These are phyloP conservation scores for Phytophthora crassamura DNA, from an alignment of 352 stramenopile species.

Conservation along the genomic window DNA sequence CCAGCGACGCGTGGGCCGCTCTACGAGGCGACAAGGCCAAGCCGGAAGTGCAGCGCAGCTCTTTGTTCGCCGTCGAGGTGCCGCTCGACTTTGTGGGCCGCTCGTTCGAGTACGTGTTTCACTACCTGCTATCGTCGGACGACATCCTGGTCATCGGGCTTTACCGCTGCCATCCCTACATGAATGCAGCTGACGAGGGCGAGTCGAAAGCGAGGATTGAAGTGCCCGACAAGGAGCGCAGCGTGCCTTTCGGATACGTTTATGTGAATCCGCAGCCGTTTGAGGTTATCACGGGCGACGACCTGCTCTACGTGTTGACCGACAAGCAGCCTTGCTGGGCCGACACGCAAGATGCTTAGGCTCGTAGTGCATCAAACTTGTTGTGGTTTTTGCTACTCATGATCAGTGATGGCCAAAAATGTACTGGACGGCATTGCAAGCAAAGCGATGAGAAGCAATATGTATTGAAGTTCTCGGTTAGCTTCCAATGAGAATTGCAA, in stretches of 20 bases:
- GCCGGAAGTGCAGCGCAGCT: conserved; percentile 65
- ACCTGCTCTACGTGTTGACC: conserved; percentile 86
- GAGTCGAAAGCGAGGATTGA: conserved; percentile 50
- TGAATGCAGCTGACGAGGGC: conserved; percentile 18
- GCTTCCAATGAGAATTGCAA: too few relatives aligned
- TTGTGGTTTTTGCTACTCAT: neutral
- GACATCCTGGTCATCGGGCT: conserved; percentile 80
- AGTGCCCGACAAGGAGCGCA: conserved; percentile 67
- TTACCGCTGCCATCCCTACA: conserved; percentile 78
- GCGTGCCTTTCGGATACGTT: conserved; percentile 82
- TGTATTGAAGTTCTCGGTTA: too few relatives aligned
- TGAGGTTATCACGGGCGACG: conserved; percentile 80
- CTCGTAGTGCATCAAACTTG: too few relatives aligned
- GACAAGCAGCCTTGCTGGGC: conserved; percentile 84
- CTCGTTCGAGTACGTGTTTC: conserved; percentile 85
- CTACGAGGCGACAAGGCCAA: conserved; percentile 50
- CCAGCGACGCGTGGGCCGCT: conserved; percentile 45
- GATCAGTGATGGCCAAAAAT: too few relatives aligned
- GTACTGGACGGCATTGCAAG: too few relatives aligned
- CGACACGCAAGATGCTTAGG: conserved; percentile 22
- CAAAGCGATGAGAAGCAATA: too few relatives aligned
- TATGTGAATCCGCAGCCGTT: conserved; percentile 85
- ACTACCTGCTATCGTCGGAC: conserved; percentile 83
- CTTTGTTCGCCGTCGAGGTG: conserved; percentile 83
- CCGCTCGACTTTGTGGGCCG: conserved; percentile 83